Conservation (phyloP, 495 filamentous ascomycete genomes). For the Aspergillus hancockii region DNA sequence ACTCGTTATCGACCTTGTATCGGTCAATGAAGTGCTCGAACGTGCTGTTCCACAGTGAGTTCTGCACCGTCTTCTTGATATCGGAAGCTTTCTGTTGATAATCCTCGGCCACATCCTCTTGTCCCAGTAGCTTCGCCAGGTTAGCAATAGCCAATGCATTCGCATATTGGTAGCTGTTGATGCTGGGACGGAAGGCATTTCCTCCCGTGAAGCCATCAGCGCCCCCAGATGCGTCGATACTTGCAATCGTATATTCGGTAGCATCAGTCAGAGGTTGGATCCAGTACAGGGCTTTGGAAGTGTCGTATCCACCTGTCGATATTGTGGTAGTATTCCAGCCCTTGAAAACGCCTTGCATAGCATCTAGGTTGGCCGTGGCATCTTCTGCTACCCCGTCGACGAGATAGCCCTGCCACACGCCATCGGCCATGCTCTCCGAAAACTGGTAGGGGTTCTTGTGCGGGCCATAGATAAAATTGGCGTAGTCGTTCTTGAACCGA, state of each 20-base stretch:
- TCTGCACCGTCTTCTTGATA: conserved; percentile 23
- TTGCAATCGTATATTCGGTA: conserved; percentile 35
- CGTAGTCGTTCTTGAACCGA: conserved; percentile 31
- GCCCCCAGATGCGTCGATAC: conserved; percentile 29
- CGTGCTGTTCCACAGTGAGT: conserved; percentile 30
- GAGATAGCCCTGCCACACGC: conserved; percentile 32
- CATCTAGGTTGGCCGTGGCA: conserved; percentile 19
- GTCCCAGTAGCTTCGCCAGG: conserved; percentile 24
- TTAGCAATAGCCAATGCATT: conserved; percentile 32
- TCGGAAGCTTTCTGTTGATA: conserved; percentile 23
- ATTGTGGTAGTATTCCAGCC: conserved; percentile 24
- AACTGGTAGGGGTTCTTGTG: conserved; percentile 25
- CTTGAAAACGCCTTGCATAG: conserved; percentile 24
- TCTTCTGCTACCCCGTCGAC: conserved; percentile 27
- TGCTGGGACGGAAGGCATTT: conserved; percentile 30
- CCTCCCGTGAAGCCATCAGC: conserved; percentile 30
- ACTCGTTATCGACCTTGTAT: conserved; percentile 27
- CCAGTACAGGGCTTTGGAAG: conserved; percentile 26
- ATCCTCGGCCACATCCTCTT: conserved; percentile 18
- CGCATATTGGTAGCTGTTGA: conserved; percentile 36
- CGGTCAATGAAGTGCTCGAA: conserved; percentile 36
- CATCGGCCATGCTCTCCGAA: conserved; percentile 28
- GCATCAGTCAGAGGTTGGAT: conserved; percentile 31
- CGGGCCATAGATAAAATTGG: conserved; percentile 22
- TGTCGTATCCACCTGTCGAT: conserved; percentile 24